Evolutionary conservation across 306 rosid species (phyloP), one percentile per base, ranked within the genome.

Genomic region (Hippophae rhamnoides): DNA sequence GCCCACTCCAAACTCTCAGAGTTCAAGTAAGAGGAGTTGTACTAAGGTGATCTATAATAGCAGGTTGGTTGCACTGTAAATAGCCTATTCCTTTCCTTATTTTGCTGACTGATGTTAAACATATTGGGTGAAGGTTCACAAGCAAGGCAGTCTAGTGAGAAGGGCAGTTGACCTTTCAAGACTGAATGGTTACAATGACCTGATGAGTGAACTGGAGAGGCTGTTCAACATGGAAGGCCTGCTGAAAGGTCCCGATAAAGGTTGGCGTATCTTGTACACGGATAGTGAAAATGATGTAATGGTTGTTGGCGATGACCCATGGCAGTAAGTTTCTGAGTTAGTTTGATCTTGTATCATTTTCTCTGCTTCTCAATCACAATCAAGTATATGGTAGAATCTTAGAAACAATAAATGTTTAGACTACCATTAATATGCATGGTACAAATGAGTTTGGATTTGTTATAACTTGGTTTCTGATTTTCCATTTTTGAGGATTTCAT

Each of bases 91-190:
- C 69, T 72, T 72, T 80, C 63, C 64, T 69, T 70, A 72, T 54
- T 69, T 81, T 81, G 73, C 80, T 75, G 58, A 75, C 78, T 84
- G 69, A 69, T 69, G 67, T 80, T 67, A 57, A 72, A 75, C 78
- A 58, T 73, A 54, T 64, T 77, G 70, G 78, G 69, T 80, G 95
- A 49, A 90, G 97, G 97, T 90, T 85, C 97, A 90, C 92, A 87
- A 90, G 86, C 96, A 90, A 83, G 96, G 96, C 72, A 90, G 95
- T 82, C 72, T 87, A 67, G 97, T 90, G 14, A 96, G 96, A 74
- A 85, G 97, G 81, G 94, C 97, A 68, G 76, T 90, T 67, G 97
- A 90, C 79, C 97, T 90, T 76, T 83, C 96, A 25, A 82, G 81
- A 74, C 62, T 90, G 76, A 81, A 65, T 73, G 76, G 97, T 77